Percentiles rank a stretch among this genome's conserved stretches.
Evolutionary conservation across 768 basidiomycete species (phyloP).

Genomic region (Leccinum ochraceum): DNA sequence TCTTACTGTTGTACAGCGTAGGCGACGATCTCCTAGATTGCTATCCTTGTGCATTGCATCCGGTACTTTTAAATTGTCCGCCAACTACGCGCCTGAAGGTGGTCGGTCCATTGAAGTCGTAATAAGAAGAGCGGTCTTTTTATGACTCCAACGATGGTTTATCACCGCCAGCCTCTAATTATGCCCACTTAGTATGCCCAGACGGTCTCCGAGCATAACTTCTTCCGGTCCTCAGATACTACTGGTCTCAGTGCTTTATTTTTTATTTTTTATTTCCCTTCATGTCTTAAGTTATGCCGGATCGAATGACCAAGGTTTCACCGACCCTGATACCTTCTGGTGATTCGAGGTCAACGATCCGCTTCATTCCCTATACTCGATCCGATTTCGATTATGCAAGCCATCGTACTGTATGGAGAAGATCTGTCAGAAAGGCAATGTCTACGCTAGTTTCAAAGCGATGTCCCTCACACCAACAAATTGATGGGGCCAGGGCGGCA

Average conservation of each 20-base stretch:
- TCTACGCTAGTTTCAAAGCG: background rate
- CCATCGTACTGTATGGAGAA: background rate
- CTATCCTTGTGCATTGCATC: background rate
- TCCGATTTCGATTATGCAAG: background rate
- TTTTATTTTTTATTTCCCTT: background rate
- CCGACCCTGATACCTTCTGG: background rate
- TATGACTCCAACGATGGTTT: background rate
- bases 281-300: background rate
- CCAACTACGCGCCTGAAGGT: background rate
- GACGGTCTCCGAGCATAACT: background rate
- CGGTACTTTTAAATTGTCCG: background rate
- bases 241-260: background rate
- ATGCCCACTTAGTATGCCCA: background rate
- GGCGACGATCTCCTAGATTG: slow-evolving; percentile 2
- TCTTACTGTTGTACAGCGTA: slow-evolving; percentile 1
- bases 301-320: background rate
- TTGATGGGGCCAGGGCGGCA: no score
- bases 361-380: background rate
- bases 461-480: background rate
- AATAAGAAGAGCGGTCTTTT: no score
- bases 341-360: background rate
- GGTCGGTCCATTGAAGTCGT: background rate
- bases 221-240: background rate
- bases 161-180: background rate
- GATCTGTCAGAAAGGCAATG: background rate